Base-by-base conservation (phyloP, 208 protist genomes). In the Wallacemonas rigidus region DNA sequence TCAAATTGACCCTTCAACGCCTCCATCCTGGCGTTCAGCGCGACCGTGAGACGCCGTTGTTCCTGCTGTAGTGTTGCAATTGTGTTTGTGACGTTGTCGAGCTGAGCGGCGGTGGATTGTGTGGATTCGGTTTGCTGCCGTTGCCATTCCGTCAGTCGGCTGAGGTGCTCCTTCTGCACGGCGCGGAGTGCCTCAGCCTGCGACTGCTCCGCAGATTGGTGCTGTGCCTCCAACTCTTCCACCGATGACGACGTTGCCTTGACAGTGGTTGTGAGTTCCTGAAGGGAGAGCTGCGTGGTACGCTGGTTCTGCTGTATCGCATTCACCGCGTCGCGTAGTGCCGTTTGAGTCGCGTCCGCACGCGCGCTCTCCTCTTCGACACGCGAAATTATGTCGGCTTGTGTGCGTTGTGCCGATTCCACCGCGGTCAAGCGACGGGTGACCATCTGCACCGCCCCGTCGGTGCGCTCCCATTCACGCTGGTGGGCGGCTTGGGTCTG, bases 381-480 rank as follows among this genome's bases (percentile, higher is more conserved):
- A 15, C 45, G 57, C 4, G 55, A 51, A 36, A 36, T 53, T 17
- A 53, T 47, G 1, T 64, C 45, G 36, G 67, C 47, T 3, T 51
- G 72, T 12, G 38, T 73, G 60, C 57, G 73, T 71, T 17, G 63
- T 54, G 35, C 40, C 15, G 75, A 64, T 50, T 85, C 76, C 4
- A 79, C 36, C 1, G 65, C 69, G 15, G 72, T 72, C 1, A 81
- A 48, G 64, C 74, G 79, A 41, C 64, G 41, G n/a, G 44, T 61
- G n/a, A 67, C 17, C 41, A 76, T 50, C 14, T 70, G 74, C 53
- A 51, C 41, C 54, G 70, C 74, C 53, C 60, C 67, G 50, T 83
- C 67, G 2, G 54, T 40, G 17, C 7, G 65, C 3, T 76, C 75
- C 6, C 71, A 67, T 4, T 71, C 48, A 56, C 65, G 64, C 71